These are phyloP conservation scores for Corchorus olitorius DNA, from an alignment of 345 rosid species.

Conservation along the genomic window DNA sequence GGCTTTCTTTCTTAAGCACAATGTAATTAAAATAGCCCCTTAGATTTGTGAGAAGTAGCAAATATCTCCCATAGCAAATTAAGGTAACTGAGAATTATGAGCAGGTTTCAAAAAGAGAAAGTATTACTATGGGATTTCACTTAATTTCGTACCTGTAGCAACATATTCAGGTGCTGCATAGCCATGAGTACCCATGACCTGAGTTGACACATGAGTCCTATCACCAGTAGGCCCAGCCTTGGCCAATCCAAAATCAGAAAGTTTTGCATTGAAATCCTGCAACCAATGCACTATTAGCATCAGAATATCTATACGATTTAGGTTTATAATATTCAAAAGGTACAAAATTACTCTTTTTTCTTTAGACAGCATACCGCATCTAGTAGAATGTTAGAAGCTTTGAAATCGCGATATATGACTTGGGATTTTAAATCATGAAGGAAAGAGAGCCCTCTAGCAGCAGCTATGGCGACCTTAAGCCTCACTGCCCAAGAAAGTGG, in stretches of 20 bases:
- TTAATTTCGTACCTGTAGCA: slow-evolving; percentile 72
- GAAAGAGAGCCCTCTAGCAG: slow-evolving; percentile 90
- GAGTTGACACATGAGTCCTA: slow-evolving; percentile 94
- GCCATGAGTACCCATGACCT: slow-evolving; percentile 96
- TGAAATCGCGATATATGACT: slow-evolving; percentile 91
- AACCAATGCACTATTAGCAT: slow-evolving; percentile 16
- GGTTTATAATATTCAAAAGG: not conserved
- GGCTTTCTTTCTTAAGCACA: not conserved
- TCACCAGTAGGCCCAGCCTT: slow-evolving; percentile 99
- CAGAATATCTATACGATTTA: not conserved
- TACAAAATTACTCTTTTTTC: not conserved
- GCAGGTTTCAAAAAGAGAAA: not conserved
- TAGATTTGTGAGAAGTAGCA: not conserved
- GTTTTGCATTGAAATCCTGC: slow-evolving; percentile 90
- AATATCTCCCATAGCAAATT: not conserved
- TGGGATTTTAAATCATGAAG: slow-evolving; percentile 90
- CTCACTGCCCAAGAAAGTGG: slow-evolving; percentile 88
- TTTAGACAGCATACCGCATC: slow-evolving; percentile 59
- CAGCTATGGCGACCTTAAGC: slow-evolving; percentile 83
- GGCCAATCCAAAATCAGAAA: slow-evolving; percentile 96
- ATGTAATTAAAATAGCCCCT: not conserved
- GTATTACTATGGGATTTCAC: not conserved
- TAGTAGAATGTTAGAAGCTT: slow-evolving; percentile 86
- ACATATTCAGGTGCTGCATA: slow-evolving; percentile 98
- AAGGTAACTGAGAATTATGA: not conserved